A percentile compares a stretch with the other conserved stretches of the same genome.
These are phyloP conservation scores for Adansonia madagascariensis DNA, from an alignment of 441 rosid species.

Conservation along the genomic window DNA sequence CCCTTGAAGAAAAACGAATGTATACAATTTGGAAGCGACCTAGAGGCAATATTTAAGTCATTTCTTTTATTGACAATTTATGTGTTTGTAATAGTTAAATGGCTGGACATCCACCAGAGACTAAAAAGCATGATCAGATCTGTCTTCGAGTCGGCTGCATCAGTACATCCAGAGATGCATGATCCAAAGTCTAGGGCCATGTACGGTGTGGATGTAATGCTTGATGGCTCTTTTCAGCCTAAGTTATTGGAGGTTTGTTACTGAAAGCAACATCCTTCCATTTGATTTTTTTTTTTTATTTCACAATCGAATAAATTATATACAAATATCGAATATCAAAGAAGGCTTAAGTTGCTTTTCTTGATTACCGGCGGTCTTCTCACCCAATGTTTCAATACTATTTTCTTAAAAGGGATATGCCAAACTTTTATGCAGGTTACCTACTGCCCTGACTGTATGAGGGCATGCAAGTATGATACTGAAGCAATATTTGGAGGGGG, in stretches of 20 bases:
- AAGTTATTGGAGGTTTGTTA: constrained; percentile 83
- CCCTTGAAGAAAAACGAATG: constrained; percentile 2
- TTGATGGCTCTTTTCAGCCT: constrained; percentile 72
- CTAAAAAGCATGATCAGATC: constrained; percentile 61
- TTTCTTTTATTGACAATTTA: constrained; percentile 13
- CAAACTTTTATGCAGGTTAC: constrained; percentile 57
- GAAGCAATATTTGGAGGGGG: constrained; percentile 49
- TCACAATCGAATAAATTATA: not conserved
- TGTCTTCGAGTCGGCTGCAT: constrained; percentile 80
- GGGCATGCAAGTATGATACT: constrained; percentile 82
- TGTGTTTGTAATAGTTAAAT: constrained; percentile 60
- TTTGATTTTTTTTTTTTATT: not conserved
- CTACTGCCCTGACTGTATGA: constrained; percentile 91
- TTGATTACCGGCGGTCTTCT: not conserved
- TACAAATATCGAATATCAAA: not conserved
- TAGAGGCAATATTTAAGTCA: not conserved
- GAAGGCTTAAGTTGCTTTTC: not conserved
- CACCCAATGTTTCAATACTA: not conserved
- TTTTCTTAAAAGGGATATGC: not conserved
- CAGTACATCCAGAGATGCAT: constrained; percentile 86
- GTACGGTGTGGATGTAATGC: constrained; percentile 93
- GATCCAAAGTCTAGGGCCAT: constrained; percentile 78
- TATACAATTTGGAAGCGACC: not conserved
- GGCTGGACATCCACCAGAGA: constrained; percentile 74
- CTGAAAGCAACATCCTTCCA: constrained; percentile 16